These are phyloP conservation scores for Fusarium duplospermum DNA, from an alignment of 2,329 filamentous ascomycete species.

Conservation along the genomic window DNA sequence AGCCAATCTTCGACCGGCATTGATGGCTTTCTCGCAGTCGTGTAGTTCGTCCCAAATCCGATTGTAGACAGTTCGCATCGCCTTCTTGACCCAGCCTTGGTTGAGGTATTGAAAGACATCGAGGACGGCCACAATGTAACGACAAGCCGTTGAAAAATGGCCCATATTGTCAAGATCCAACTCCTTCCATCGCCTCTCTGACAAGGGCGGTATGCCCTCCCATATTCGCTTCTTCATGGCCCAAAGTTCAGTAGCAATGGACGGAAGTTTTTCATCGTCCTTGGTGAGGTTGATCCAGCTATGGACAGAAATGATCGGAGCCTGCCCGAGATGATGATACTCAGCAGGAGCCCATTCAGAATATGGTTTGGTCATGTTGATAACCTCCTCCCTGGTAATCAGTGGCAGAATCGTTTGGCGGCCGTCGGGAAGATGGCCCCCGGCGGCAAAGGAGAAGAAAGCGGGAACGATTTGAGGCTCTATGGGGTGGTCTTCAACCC, in stretches of 20 bases:
- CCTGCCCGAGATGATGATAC: constrained; percentile 3
- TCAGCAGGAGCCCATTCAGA: constrained; percentile 42
- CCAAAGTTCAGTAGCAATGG: constrained; percentile 43
- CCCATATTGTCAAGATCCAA: constrained; percentile 32
- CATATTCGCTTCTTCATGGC: constrained; percentile 46
- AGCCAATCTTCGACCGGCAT: constrained; percentile 20
- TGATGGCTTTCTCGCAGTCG: constrained; percentile 42
- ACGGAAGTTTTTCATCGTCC: constrained; percentile 25
- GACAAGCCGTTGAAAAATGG: constrained; percentile 43
- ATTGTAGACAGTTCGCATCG: constrained; percentile 43
- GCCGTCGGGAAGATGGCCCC: constrained; percentile 20
- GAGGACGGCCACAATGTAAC: constrained; percentile 32
- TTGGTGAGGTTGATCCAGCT: constrained; percentile 37
- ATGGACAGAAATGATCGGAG: constrained; percentile 18
- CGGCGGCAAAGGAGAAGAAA: constrained; percentile 33
- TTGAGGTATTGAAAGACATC: constrained; percentile 47
- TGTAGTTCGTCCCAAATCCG: constrained; percentile 41
- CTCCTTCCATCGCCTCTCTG: constrained; percentile 43
- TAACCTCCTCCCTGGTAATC: constrained; percentile 6
- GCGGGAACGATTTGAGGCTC: constrained; percentile 37
- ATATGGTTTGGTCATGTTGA: constrained; percentile 22
- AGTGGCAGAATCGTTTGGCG: constrained; percentile 12
- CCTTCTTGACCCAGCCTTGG: constrained; percentile 19
- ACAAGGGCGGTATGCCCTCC: constrained; percentile 45
- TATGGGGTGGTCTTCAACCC: constrained; percentile 39